Base-by-base conservation (phyloP, 257 asterid species). In the Nicotiana tomentosiformis region DNA sequence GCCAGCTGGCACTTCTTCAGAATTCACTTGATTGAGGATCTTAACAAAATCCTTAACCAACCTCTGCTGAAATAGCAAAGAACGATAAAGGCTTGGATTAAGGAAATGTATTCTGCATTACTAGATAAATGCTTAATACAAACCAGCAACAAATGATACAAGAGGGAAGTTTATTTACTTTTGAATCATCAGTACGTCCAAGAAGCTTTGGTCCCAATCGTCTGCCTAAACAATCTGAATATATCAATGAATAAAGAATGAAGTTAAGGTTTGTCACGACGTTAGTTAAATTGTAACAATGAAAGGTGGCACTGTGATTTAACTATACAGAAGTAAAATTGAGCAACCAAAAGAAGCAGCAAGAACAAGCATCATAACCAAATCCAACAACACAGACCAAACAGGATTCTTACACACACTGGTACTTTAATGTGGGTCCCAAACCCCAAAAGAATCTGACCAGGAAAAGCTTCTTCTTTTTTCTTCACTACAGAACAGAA, bases 181-280 rank as follows among this genome's bases (percentile, higher is more conserved):
- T 97, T 79, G 98, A 92, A 90, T 96, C 98, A 90, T 90, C 94
- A 84, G 89, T 82, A 88, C 97, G 89, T 78, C 99, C 97, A 79
- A 96, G 97, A 88, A 96, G 88, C 92, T 91, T 96, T 79, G 99
- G 98, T 76, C 99, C 99, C 91, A 93, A 89, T 77, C 99, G 90
- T 77, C 98, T 94, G 79, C 98, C 98, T 88, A 96, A 89, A 88
- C 99, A 96, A 91, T 92, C 99, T 96, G 94, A 87, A 89, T 89
- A 89, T 89, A 58, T 68, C 46, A 51, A 55, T 18, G 51, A 66
- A 39, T 72, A 56, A 62, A 82, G 80, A 81, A 18, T 66, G 65
- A 33, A 65, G 46, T 18, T 67, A 80, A 61, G 29, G 78, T 81
- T 66, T 81, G 66, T 20, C 66, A 81, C 29, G 16, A 80, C 20